Evolutionary conservation across 2,329 filamentous ascomycete genomes (phyloP).

Genomic region (Aureobasidium pullulans): DNA sequence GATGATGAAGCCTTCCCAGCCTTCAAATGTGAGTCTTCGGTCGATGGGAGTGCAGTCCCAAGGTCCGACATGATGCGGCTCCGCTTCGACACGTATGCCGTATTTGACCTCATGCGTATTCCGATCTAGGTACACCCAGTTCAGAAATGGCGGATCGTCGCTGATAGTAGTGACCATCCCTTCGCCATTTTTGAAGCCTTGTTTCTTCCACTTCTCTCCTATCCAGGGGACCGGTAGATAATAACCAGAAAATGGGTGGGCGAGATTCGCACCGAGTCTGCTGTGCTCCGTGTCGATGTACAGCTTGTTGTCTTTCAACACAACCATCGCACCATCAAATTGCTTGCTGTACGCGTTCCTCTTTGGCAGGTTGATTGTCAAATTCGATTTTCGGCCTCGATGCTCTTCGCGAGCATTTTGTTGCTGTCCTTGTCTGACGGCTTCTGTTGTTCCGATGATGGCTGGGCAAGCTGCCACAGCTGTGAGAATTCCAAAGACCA

Average conservation of each 20-base stretch:
- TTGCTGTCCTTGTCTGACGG: slow-evolving; percentile 25
- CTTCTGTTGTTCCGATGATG: slow-evolving; percentile 30
- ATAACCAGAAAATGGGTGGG: slow-evolving; percentile 44
- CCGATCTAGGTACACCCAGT: slow-evolving; percentile 61
- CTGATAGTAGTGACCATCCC: slow-evolving; percentile 44
- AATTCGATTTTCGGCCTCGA: slow-evolving; percentile 25
- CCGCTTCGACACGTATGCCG: slow-evolving; percentile 61
- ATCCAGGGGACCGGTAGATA: slow-evolving; percentile 45
- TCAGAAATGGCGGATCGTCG: slow-evolving; percentile 54
- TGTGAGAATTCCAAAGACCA: slow-evolving; percentile 27
- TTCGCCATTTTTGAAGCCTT: slow-evolving; percentile 30
- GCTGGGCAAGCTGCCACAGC: slow-evolving; percentile 27
- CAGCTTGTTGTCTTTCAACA: slow-evolving; percentile 22
- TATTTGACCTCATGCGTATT: slow-evolving; percentile 55
- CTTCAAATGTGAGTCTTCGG: slow-evolving; percentile 44
- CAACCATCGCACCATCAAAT: slow-evolving; percentile 25
- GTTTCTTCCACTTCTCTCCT: slow-evolving; percentile 22
- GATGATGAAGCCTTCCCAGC: slow-evolving; percentile 50
- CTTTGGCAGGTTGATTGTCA: slow-evolving; percentile 23
- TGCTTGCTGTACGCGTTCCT: slow-evolving; percentile 21
- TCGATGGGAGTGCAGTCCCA: slow-evolving; percentile 74
- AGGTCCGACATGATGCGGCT: slow-evolving; percentile 65
- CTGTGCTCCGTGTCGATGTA: slow-evolving; percentile 16
- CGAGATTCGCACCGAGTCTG: slow-evolving; percentile 16
- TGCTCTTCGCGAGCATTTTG: slow-evolving; percentile 27